Base-by-base conservation (phyloP, 139 green algal genomes). In the Chlamydomonas incerta region DNA sequence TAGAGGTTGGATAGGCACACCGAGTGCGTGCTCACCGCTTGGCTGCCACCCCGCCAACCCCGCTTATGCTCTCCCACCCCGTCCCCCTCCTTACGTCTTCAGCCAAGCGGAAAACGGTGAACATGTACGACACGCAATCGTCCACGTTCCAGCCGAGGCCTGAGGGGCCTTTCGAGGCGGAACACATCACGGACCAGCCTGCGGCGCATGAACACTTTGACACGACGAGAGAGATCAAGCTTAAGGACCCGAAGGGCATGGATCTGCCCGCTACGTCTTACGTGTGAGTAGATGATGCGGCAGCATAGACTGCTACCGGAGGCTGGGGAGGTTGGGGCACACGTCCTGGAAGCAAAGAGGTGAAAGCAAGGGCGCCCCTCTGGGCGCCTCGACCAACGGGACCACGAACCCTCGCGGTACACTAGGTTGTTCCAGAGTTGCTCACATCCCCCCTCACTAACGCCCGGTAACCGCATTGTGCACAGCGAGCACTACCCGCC, bases 401-500 rank as follows among this genome's bases (percentile, higher is more conserved):
- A n/a, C n/a, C n/a, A n/a, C n/a, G n/a, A n/a, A n/a, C n/a, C n/a
- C n/a, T n/a, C n/a, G n/a, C n/a, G n/a, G n/a, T n/a, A n/a, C n/a
- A n/a, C n/a, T n/a, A n/a, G n/a, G n/a, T n/a, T n/a, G n/a, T n/a
- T n/a, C n/a, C n/a, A n/a, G n/a, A n/a, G n/a, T n/a, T n/a, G n/a
- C n/a, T n/a, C n/a, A n/a, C n/a, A n/a, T n/a, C n/a, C n/a, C n/a
- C n/a, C n/a, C n/a, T n/a, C n/a, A n/a, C n/a, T n/a, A n/a, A n/a
- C n/a, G n/a, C n/a, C n/a, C n/a, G n/a, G n/a, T n/a, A n/a, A n/a
- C n/a, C n/a, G n/a, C n/a, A n/a, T n/a, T n/a, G 28, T 37, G 28
- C 63, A 18, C 74, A 88, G 87, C 72, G 83, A 91, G 62, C 88
- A 91, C 65, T 92, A 92, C 72, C 89, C 89, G 23, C 65, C 85